phyloP scores from a whole-genome alignment of 2,329 filamentous ascomycete species.

The Aspergillus quadricinctus region DNA sequence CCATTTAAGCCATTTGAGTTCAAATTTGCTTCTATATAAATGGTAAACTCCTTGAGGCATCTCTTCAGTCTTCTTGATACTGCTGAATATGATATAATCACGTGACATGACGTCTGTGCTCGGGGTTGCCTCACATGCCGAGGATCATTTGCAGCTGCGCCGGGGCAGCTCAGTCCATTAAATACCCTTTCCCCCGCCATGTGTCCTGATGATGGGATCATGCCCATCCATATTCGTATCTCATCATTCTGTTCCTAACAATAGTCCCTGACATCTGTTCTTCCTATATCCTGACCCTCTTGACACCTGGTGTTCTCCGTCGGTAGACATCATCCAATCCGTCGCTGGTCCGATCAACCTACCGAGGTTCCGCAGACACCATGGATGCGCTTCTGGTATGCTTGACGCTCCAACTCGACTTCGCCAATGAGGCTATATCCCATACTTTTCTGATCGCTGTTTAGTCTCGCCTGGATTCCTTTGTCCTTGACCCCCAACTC shows the following conservation, averaged over 20 bases:
- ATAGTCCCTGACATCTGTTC: constrained; percentile 3
- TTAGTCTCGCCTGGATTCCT: constrained; percentile 66
- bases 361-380: constrained; percentile 25
- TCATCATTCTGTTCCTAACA: background rate
- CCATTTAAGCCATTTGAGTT: background rate
- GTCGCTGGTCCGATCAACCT: constrained; percentile 12
- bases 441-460: constrained; percentile 4
- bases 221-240: background rate
- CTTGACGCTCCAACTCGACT: background rate
- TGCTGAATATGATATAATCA: constrained; percentile 9
- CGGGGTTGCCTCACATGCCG: constrained; percentile 37
- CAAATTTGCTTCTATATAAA: background rate
- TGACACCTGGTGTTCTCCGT: constrained; percentile 4
- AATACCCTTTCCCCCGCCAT: constrained; percentile 25
- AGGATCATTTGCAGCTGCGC: constrained; percentile 29
- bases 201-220: background rate
- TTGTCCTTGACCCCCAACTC: constrained; percentile 78
- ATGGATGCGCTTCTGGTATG: constrained; percentile 36
- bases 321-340: constrained; percentile 6
- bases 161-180: constrained; percentile 17
- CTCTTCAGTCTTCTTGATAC: background rate
- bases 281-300: constrained; percentile 10
- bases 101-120: constrained; percentile 32
- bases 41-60: too few species aligned
- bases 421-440: background rate